Conservation (phyloP, 768 basidiomycete genomes). For the Lanmaoa pseudosensibilis region DNA sequence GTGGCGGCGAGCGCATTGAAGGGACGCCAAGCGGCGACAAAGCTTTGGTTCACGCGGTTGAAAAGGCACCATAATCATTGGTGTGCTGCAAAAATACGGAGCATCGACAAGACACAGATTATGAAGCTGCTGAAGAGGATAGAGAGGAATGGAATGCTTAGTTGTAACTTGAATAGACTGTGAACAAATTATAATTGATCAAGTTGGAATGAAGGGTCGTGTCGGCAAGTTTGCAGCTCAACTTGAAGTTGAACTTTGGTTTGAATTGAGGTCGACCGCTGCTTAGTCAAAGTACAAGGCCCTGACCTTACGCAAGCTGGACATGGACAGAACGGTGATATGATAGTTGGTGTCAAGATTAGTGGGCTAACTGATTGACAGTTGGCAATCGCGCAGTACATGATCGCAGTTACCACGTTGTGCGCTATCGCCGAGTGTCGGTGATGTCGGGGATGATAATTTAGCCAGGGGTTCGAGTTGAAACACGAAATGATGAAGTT, state of each 20-base stretch:
- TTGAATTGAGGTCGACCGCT: not conserved
- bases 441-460: not conserved
- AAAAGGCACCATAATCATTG: not conserved
- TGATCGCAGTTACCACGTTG: no score
- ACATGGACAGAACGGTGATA: not conserved
- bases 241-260: not conserved
- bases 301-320: not conserved
- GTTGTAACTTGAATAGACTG: not conserved
- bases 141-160: conserved; percentile 3
- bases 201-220: conserved; percentile 12
- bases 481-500: not conserved
- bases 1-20: conserved; percentile 3
- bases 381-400: not conserved
- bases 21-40: not conserved
- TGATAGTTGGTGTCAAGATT: not conserved
- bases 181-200: not conserved
- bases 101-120: not conserved
- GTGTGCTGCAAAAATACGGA: not conserved
- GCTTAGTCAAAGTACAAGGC: not conserved
- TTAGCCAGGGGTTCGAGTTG: not conserved
- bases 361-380: not conserved
- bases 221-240: conserved; percentile 5
- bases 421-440: no score
- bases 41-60: not conserved
- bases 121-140: conserved; percentile 3